Evolutionary conservation across 495 filamentous ascomycete species (phyloP).

Genomic region (Penicillium nucicola): DNA sequence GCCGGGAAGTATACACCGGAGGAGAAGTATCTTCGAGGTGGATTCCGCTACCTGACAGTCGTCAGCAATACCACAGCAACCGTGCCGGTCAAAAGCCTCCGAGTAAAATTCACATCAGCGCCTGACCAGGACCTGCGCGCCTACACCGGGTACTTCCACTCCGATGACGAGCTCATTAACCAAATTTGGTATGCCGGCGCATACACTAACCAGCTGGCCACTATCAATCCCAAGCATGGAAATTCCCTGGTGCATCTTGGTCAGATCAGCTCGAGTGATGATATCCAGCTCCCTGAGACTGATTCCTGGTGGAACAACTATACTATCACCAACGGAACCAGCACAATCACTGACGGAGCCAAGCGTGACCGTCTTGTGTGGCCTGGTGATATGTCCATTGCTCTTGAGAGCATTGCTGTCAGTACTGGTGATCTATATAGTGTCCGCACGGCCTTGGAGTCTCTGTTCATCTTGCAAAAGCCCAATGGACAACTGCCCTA

Average conservation of each 20-base stretch:
- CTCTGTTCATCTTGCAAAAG: conserved; percentile 49
- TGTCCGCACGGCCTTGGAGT: conserved; percentile 51
- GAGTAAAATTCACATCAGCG: conserved; percentile 30
- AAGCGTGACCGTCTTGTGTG: conserved; percentile 55
- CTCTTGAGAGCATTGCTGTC: conserved; percentile 48
- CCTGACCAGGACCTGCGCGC: conserved; percentile 49
- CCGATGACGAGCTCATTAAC: conserved; percentile 53
- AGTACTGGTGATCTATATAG: conserved; percentile 53
- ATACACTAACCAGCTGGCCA: conserved; percentile 57
- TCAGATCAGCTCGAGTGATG: conserved; percentile 11
- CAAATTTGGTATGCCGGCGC: conserved; percentile 63
- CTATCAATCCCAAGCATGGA: conserved; percentile 48
- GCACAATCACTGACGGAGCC: conserved; percentile 52
- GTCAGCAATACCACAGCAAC: conserved; percentile 22
- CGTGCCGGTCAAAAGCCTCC: conserved; percentile 12
- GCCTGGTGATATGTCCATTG: conserved; percentile 58
- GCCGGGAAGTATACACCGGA: conserved; percentile 31
- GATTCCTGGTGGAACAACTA: conserved; percentile 26
- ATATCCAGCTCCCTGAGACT: conserved; percentile 21
- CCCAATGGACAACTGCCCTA: conserved; percentile 43
- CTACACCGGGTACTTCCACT: conserved; percentile 60
- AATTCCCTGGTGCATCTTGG: conserved; percentile 41
- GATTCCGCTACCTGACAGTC: conserved; percentile 43
- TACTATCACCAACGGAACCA: conserved; percentile 46
- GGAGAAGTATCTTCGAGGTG: conserved; percentile 35